Evolutionary conservation across 192 early-diverging fungal species (phyloP).

Genomic region (Lunasporangiospora selenospora): DNA sequence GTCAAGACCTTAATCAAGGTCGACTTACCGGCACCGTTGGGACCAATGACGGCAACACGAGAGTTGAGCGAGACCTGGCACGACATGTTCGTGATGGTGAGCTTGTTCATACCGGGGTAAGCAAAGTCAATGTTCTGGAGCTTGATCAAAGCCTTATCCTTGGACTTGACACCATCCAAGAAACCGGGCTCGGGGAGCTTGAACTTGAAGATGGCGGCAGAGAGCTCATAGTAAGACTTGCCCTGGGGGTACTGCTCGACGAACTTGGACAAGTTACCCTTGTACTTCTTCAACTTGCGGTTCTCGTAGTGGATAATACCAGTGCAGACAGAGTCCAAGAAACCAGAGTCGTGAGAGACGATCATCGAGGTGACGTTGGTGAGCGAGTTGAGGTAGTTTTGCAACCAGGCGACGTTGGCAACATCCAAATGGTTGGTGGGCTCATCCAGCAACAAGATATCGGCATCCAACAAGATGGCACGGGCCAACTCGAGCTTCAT

Average conservation of each 20-base stretch:
- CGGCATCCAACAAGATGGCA: conserved; percentile 86
- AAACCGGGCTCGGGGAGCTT: conserved; percentile 77
- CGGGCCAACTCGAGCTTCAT: conserved; percentile 90
- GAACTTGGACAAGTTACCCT: conserved; percentile 82
- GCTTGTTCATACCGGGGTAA: conserved; percentile 71
- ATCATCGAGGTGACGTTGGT: conserved; percentile 83
- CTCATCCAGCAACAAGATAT: conserved; percentile 86
- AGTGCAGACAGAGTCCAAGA: conserved; percentile 82
- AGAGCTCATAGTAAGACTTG: conserved; percentile 76
- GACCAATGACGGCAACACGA: conserved; percentile 81
- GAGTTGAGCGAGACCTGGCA: conserved; percentile 75
- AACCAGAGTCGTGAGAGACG: conserved; percentile 88
- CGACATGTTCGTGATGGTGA: conserved; percentile 66
- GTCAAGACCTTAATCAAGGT: conserved; percentile 71
- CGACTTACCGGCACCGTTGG: conserved; percentile 54
- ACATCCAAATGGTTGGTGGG: conserved; percentile 89
- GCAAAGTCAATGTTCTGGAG: conserved; percentile 74
- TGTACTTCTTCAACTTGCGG: conserved; percentile 78
- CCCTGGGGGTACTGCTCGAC: conserved; percentile 77
- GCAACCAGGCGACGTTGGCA: conserved; percentile 62
- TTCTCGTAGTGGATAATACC: conserved; percentile 85
- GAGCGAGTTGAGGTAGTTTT: conserved; percentile 74
- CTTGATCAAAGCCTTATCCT: conserved; percentile 79
- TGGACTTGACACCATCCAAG: conserved; percentile 76
- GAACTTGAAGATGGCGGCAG: conserved; percentile 67